Base-by-base conservation (phyloP, 2,329 filamentous ascomycete genomes). In the Colletotrichum sp. region DNA sequence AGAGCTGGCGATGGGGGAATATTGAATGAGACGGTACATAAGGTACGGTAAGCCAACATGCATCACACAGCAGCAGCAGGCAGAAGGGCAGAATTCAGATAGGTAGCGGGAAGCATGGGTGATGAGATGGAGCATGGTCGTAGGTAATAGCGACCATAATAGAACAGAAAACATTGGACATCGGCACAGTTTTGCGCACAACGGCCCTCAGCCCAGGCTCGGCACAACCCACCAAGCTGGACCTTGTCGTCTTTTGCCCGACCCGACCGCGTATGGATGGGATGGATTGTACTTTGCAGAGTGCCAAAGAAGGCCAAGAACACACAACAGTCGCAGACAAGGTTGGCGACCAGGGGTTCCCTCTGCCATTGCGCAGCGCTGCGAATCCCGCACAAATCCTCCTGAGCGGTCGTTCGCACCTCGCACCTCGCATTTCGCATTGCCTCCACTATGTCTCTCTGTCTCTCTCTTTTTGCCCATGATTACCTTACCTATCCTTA, bases 141-240 rank as follows among this genome's bases (percentile, higher is more conserved):
- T 64, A 59, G 59, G 28, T 60, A 30, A 60, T 28, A 60, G 28
- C 16, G 21, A 60, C 73, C 63, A 72, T 36, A 67, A 72, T 48
- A 67, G 48, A 70, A 70, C 36, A 39, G 36, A 39, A 36, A 36
- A 39, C 71, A 43, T 32, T 28, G 52, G 26, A 71, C 68, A 64
- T 55, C 64, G 64, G 64, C 63, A 75, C 63, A 72, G 52, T 64
- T 68, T 48, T 72, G 39, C 64, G 63, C 63, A 43, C 55, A 39
- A 60, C 26, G 34, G 63, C 52, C 63, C 63, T 63, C 26, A 48
- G 63, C 52, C 63, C 63, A 68, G 69, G 73, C 73, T 75, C 63
- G 70, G 64, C 73, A 73, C 70, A 75, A 73, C 73, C 73, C 73
- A 72, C 73, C 48, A 39, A 39, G 57, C 63, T 72, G 69, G 69